Conservation (phyloP, 352 stramenopile genomes). For the Phytophthora agathidicida region DNA sequence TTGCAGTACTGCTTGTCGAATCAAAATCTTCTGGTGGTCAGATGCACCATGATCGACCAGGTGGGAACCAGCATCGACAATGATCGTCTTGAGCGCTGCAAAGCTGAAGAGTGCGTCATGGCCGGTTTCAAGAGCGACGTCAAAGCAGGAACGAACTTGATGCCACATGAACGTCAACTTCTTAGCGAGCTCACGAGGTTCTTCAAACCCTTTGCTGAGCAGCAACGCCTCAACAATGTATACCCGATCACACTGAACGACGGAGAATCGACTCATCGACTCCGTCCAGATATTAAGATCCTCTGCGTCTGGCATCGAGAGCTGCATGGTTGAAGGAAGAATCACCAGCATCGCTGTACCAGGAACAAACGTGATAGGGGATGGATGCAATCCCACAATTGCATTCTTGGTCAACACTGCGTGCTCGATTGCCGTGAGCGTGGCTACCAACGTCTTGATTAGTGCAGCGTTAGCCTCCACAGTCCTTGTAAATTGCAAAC, state of each 20-base stretch:
- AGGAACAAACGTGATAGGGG: slow-evolving; percentile 37
- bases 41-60: neutral
- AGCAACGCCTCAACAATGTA: slow-evolving; percentile 46
- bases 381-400: slow-evolving; percentile 34
- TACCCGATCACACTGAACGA: slow-evolving; percentile 31
- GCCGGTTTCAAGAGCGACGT: neutral
- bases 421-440: slow-evolving; percentile 40
- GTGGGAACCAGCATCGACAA: slow-evolving; percentile 2
- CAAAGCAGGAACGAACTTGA: slow-evolving; percentile 7
- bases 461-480: slow-evolving; percentile 11
- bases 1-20: slow-evolving; percentile 6
- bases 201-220: slow-evolving; percentile 30
- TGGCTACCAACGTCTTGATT: slow-evolving; percentile 33
- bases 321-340: neutral
- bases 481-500: slow-evolving; percentile 9
- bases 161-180: slow-evolving; percentile 32
- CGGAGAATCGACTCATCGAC: slow-evolving; percentile 31
- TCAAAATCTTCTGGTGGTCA: neutral
- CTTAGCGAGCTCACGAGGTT: slow-evolving; percentile 13
- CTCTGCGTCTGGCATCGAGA: slow-evolving; percentile 4
- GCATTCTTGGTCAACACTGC: slow-evolving; percentile 38
- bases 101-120: slow-evolving; percentile 13
- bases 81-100: slow-evolving; percentile 16
- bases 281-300: slow-evolving; percentile 26
- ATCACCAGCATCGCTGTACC: slow-evolving; percentile 48